phyloP scores from a whole-genome alignment of 257 asterid species.

The Solanum stenotomum region DNA sequence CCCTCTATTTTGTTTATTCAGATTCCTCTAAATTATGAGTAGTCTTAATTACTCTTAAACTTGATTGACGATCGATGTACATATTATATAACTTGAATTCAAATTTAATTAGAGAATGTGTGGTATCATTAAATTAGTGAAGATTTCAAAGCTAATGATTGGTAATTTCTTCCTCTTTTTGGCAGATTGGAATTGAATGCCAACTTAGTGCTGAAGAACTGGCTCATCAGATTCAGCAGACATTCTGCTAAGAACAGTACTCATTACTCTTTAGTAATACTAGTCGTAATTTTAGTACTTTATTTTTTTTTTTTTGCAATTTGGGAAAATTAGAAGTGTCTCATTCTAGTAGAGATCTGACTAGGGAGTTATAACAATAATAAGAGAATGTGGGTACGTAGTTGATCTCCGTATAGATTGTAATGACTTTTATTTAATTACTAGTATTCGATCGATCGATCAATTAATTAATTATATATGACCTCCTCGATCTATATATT shows the following conservation, averaged over 20 bases:
- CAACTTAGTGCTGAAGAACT: slow-evolving; percentile 93
- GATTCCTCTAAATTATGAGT: neutral
- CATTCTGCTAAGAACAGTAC: slow-evolving; percentile 50
- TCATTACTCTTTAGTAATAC: neutral
- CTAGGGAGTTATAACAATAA: neutral
- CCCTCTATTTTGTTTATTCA: neutral
- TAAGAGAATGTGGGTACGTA: neutral
- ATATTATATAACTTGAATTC: no score
- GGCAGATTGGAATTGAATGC: slow-evolving; percentile 89
- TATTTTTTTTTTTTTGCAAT: neutral
- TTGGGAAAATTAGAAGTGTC: neutral
- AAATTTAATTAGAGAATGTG: neutral
- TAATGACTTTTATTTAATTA: neutral
- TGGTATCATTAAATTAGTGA: neutral
- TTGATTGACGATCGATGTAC: neutral
- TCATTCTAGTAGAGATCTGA: neutral
- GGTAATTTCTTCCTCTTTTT: neutral
- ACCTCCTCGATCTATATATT: neutral
- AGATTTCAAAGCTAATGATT: slow-evolving; percentile 1
- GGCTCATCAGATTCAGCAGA: slow-evolving; percentile 83
- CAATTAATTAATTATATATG: neutral
- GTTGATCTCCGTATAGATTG: neutral
- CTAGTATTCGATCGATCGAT: neutral
- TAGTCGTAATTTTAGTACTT: neutral
- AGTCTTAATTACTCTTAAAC: neutral